Evolutionary conservation across 192 early-diverging fungal genomes (phyloP).

Genomic region (Coemansia sp.): DNA sequence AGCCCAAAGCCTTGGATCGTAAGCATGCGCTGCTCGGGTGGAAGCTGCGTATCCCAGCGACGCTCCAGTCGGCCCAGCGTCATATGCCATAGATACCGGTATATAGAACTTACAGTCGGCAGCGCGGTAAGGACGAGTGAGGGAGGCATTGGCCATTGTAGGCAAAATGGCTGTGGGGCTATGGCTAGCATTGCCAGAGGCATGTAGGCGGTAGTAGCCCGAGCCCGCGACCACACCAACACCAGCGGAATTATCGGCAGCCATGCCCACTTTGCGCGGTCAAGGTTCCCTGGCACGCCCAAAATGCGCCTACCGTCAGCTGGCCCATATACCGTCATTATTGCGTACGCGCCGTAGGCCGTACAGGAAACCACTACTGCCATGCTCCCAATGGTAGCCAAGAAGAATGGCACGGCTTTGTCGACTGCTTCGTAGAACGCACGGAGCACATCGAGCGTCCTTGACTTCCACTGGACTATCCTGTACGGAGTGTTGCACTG

Average conservation of each 20-base stretch:
- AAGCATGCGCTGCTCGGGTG: slow-evolving; percentile 22
- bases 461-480: slow-evolving; percentile 57
- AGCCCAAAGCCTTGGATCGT: slow-evolving; percentile 24
- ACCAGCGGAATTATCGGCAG: slow-evolving; percentile 61
- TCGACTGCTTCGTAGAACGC: slow-evolving; percentile 57
- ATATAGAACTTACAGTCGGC: slow-evolving; percentile 62
- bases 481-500: slow-evolving; percentile 67
- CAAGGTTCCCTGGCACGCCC: slow-evolving; percentile 57
- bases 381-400: slow-evolving; percentile 61
- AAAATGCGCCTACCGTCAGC: slow-evolving; percentile 61
- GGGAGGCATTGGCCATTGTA: slow-evolving; percentile 62
- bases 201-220: slow-evolving; percentile 58
- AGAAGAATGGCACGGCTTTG: slow-evolving; percentile 61
- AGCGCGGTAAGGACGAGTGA: slow-evolving; percentile 60
- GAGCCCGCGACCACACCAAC: slow-evolving; percentile 62
- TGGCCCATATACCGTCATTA: slow-evolving; percentile 66
- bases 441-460: slow-evolving; percentile 54
- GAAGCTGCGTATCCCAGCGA: slow-evolving; percentile 56
- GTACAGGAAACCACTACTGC: slow-evolving; percentile 63
- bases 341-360: slow-evolving; percentile 67
- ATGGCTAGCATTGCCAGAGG: slow-evolving; percentile 62
- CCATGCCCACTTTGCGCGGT: slow-evolving; percentile 63
- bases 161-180: slow-evolving; percentile 55
- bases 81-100: slow-evolving; percentile 57
- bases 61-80: slow-evolving; percentile 58